phyloP scores from a whole-genome alignment of 306 rosid genomes.

The Citrullus amarus region DNA sequence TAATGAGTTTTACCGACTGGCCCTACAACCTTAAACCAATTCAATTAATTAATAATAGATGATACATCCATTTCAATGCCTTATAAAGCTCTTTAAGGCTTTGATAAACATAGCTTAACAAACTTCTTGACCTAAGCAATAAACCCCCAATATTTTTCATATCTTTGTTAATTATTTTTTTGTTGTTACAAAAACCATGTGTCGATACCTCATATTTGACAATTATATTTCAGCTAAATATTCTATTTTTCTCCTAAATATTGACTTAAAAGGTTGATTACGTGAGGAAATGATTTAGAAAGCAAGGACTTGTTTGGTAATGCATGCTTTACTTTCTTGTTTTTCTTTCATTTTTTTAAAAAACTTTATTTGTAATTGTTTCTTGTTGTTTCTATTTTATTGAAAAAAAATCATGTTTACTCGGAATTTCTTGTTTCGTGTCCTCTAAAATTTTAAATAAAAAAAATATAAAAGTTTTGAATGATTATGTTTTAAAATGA shows the following conservation, averaged over 20 bases:
- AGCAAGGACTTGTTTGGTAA: too few relatives aligned
- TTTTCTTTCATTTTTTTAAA: too few relatives aligned
- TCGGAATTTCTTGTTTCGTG: too few relatives aligned
- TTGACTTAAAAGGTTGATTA: not conserved
- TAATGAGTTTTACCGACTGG: slow-evolving; percentile 3
- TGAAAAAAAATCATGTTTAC: too few relatives aligned
- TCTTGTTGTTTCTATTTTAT: too few relatives aligned
- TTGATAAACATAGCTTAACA: slow-evolving; percentile 2
- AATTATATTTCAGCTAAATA: not conserved
- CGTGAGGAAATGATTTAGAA: not conserved
- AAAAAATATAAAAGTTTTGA: too few relatives aligned
- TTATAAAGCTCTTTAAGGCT: not conserved
- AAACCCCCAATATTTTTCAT: not conserved
- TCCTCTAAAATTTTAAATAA: too few relatives aligned
- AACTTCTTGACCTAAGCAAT: not conserved
- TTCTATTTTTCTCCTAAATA: not conserved
- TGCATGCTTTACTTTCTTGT: too few relatives aligned
- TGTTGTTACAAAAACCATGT: not conserved
- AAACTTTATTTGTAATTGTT: too few relatives aligned
- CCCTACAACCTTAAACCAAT: not conserved
- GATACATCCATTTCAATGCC: slow-evolving; percentile 2
- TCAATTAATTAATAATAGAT: not conserved
- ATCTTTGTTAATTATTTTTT: not conserved
- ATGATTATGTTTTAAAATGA: too few relatives aligned
- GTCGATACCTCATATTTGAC: not conserved